Percentiles rank a stretch among this genome's conserved stretches.
Conservation (phyloP, 176 grass and related monocot genomes). For the Avena sativa region DNA sequence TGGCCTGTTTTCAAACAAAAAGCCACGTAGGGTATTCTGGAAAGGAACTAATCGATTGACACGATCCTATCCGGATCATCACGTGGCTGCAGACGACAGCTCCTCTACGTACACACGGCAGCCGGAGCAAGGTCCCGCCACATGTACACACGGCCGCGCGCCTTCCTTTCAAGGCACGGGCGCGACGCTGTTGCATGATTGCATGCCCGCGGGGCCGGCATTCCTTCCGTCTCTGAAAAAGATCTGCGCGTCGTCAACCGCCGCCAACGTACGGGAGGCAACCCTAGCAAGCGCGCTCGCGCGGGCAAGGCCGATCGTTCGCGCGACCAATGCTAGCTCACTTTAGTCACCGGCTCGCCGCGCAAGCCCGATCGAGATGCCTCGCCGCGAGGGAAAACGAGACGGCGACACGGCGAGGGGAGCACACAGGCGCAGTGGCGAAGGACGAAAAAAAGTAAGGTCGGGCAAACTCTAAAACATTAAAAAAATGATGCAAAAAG, state of each 20-base stretch:
- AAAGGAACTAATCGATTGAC: not conserved
- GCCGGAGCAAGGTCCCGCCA: not conserved
- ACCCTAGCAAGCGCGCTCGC: no score
- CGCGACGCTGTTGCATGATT: not conserved
- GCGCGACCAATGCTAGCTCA: no score
- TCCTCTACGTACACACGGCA: not conserved
- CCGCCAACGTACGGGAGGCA: no score
- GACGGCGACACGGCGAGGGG: no score
- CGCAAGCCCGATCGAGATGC: not conserved
- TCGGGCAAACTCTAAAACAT: no score
- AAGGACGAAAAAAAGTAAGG: no score
- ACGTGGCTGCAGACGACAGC: not conserved
- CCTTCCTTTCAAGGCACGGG: not conserved
- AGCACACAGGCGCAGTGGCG: no score
- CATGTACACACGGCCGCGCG: not conserved
- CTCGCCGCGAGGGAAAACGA: not conserved
- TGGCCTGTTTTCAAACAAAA: not conserved
- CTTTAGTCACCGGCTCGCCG: not conserved
- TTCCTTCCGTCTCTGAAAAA: no score
- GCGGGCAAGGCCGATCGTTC: no score
- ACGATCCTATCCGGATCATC: conserved; percentile 2
- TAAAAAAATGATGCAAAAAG: no score
- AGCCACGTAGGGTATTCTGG: not conserved
- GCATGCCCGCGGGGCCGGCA: no score
- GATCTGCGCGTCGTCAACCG: no score